A percentile compares a stretch with the other conserved stretches of the same genome.
Evolutionary conservation across 768 basidiomycete genomes (phyloP).

Genomic region (Butyriboletus loyo): DNA sequence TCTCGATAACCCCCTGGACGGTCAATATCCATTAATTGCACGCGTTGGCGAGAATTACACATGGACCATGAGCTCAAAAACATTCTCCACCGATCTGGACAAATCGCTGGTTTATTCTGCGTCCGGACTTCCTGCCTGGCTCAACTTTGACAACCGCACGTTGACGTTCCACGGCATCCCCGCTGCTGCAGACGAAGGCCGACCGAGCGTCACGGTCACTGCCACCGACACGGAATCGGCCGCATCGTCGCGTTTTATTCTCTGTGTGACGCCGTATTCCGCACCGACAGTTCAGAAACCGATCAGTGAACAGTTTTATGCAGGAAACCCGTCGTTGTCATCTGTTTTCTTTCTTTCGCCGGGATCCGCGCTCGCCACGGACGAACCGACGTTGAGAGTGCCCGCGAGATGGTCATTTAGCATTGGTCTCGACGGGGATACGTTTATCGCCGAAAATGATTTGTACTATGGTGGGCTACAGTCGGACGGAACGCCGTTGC

Average conservation of each 20-base stretch:
- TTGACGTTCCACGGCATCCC: conserved; percentile 73
- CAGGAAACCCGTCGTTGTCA: conserved; percentile 61
- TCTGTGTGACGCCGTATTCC: conserved; percentile 55
- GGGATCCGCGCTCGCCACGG: conserved; percentile 51
- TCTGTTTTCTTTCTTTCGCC: conserved; percentile 70
- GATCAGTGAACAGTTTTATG: conserved; percentile 57
- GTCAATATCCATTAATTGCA: conserved; percentile 78
- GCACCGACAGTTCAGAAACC: conserved; percentile 54
- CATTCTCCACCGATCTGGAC: conserved; percentile 56
- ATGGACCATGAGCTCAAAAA: conserved; percentile 65
- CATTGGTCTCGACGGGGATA: conserved; percentile 72
- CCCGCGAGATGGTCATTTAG: conserved; percentile 88
- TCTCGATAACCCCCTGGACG: conserved; percentile 58
- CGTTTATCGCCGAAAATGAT: conserved; percentile 46
- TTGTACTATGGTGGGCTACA: conserved; percentile 64
- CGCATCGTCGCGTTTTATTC: conserved; percentile 50
- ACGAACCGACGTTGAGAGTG: conserved; percentile 61
- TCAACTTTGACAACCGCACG: conserved; percentile 61
- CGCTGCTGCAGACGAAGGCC: conserved; percentile 56
- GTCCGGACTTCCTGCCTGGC: conserved; percentile 68
- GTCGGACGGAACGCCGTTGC: conserved; percentile 66
- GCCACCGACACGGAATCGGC: conserved; percentile 54
- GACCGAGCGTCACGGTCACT: conserved; percentile 55
- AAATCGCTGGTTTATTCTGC: conserved; percentile 49
- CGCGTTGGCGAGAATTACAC: conserved; percentile 59